Evolutionary conservation across 2,329 filamentous ascomycete species (phyloP).

Genomic region (Botrytis sinoallii): DNA sequence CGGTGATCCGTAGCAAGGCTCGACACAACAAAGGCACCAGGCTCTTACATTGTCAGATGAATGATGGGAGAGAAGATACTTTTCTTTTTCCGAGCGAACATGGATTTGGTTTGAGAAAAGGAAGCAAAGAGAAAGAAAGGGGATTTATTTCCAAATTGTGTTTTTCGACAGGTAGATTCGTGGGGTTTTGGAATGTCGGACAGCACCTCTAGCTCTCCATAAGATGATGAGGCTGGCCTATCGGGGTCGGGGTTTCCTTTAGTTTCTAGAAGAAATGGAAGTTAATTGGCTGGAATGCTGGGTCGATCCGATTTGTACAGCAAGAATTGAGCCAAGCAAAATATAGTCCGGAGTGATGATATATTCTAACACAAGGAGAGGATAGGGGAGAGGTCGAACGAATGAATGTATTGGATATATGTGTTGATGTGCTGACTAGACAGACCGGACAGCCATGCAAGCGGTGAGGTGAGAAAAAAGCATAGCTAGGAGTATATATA

Average conservation of each 20-base stretch:
- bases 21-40: slow-evolving; percentile 29
- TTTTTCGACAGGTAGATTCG: slow-evolving; percentile 14
- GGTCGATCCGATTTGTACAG: slow-evolving; percentile 10
- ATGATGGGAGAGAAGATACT: background rate
- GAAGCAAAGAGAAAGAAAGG: slow-evolving; percentile 1
- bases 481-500: background rate
- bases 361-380: background rate
- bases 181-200: slow-evolving; percentile 18
- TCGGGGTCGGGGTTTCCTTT: background rate
- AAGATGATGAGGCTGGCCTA: slow-evolving; percentile 17
- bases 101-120: background rate
- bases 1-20: slow-evolving; percentile 14
- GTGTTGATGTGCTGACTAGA: background rate
- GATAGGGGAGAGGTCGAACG: background rate
- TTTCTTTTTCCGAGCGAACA: background rate
- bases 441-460: background rate
- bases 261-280: background rate
- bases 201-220: slow-evolving; percentile 5
- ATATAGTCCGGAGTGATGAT: background rate
- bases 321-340: slow-evolving; percentile 5
- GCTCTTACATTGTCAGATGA: slow-evolving; percentile 33
- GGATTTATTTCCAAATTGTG: background rate
- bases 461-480: background rate
- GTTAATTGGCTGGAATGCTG: background rate
- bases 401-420: background rate